Evolutionary conservation across 148 eudicot species (phyloP).

Genomic region (Silene conica): DNA sequence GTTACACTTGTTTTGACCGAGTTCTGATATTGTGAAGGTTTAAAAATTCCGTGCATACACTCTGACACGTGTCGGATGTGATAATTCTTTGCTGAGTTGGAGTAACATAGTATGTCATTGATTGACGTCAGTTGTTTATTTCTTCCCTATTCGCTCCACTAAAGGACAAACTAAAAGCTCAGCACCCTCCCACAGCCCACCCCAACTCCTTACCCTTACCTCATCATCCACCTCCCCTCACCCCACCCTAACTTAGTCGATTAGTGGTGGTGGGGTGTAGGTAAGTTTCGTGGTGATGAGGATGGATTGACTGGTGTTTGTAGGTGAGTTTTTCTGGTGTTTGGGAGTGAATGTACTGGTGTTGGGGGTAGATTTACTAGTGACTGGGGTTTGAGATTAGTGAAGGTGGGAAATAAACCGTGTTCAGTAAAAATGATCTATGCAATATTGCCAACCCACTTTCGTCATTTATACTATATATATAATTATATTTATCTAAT

Average conservation of each 20-base stretch:
- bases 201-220: background rate
- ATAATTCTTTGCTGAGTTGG: too few species aligned
- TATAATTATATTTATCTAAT: too few species aligned
- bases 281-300: background rate
- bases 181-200: background rate
- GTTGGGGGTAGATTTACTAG: background rate
- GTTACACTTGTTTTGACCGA: too few species aligned
- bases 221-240: background rate
- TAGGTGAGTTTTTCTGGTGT: background rate
- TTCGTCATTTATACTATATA: too few species aligned
- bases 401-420: background rate
- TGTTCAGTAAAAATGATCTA: background rate
- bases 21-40: too few species aligned
- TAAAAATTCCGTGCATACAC: too few species aligned
- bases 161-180: background rate
- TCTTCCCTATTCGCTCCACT: background rate
- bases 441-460: too few species aligned
- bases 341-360: background rate
- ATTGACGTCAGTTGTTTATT: too few species aligned
- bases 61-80: too few species aligned
- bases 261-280: background rate
- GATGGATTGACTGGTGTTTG: background rate
- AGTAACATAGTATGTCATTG: background rate
- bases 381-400: background rate
- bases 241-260: background rate